phyloP scores from a whole-genome alignment of 1,284 basidiomycete species.

The Pisolithus thermaeus region DNA sequence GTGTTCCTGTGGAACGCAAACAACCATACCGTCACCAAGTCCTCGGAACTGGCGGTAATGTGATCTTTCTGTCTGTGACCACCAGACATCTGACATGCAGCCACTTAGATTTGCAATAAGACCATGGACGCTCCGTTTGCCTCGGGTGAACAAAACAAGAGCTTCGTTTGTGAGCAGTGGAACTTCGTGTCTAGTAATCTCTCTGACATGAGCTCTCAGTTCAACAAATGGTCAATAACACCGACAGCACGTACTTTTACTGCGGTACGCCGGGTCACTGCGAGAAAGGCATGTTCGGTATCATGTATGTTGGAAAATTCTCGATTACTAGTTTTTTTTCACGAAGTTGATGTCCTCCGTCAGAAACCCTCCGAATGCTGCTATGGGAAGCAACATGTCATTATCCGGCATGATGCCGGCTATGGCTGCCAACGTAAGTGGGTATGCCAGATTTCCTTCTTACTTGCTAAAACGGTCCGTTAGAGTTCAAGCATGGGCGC shows the following conservation, averaged over 20 bases:
- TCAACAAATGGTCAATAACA: constrained; percentile 60
- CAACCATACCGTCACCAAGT: constrained; percentile 23
- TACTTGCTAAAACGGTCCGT: background rate
- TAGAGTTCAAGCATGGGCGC: constrained; percentile 48
- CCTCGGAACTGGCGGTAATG: constrained; percentile 32
- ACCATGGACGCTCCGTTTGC: constrained; percentile 51
- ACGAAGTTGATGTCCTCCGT: constrained; percentile 52
- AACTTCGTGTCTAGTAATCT: background rate
- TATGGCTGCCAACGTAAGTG: constrained; percentile 42
- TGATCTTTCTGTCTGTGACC: background rate
- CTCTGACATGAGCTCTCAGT: constrained; percentile 36
- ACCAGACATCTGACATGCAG: background rate
- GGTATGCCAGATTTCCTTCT: background rate
- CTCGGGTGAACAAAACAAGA: constrained; percentile 26
- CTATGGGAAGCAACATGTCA: constrained; percentile 30
- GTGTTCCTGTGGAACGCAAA: constrained; percentile 68
- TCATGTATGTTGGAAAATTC: constrained; percentile 38
- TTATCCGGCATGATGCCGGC: constrained; percentile 46
- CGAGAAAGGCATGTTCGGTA: constrained; percentile 76
- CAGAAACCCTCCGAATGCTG: constrained; percentile 1
- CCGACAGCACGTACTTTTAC: constrained; percentile 66
- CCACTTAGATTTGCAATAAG: constrained; percentile 55
- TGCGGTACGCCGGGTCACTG: constrained; percentile 65
- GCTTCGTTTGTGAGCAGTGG: background rate
- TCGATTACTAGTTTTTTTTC: constrained; percentile 26